Base-by-base conservation (phyloP, 768 basidiomycete species). In the Tylopilus balloui region DNA sequence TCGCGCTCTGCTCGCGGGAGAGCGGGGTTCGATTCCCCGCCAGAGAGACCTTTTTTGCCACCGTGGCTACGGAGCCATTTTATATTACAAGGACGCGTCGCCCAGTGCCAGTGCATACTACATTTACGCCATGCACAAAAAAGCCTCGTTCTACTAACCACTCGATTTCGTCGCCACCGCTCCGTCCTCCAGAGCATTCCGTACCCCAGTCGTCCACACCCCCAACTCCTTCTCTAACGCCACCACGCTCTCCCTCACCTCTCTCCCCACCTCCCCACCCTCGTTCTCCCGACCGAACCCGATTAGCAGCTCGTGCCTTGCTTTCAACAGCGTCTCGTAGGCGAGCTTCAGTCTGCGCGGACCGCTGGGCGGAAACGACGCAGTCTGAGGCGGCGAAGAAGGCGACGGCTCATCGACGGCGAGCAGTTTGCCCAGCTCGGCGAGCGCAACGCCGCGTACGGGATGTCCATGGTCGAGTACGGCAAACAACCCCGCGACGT, bases 351-450 rank as follows among this genome's bases (percentile, higher is more conserved):
- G 71, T 19, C 88, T 75, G 19, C 71, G 63, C 3, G 80, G 74
- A 1, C 86, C 88, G 4, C 79, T 83, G 0, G 88, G 88, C 4
- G 85, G 88, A 61, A 83, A 88, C 0, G 62, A 32, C 14, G 56
- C 48, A 12, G 48, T 52, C 23, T 52, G 35, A 24, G 50, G 17
- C 28, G 61, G 15, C 57, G 53, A 37, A 13, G 56, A 51, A 2
- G 81, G 78, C 3, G 68, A 64, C 0, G 82, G 83, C 60, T 91
- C 88, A 57, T 92, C 88, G 0, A 92, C 85, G 0, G 80, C 79
- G 6, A 93, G 73, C 7, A 92, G 69, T 68, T 92, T 93, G 0
- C 88, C 91, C 6, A 90, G 72, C 63, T 94, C 92, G 3, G 84
- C 82, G 8, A 85, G 69, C 4, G 86, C 81, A 20, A 94, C 70